These are phyloP conservation scores for Prunus mume DNA, from an alignment of 306 rosid genomes.

Conservation along the genomic window DNA sequence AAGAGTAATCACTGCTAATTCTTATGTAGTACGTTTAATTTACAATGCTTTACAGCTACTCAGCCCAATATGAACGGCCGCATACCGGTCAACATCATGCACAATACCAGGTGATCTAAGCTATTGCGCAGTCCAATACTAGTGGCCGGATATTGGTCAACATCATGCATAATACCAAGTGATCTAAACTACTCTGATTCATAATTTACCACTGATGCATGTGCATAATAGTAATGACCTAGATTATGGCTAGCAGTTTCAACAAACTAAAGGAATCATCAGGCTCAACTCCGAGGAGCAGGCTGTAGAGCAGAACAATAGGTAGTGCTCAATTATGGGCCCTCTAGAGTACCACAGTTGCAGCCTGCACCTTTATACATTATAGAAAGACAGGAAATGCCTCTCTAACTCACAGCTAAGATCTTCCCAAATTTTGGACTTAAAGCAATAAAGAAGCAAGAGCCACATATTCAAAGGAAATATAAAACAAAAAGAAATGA, in stretches of 20 bases:
- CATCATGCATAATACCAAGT: not conserved
- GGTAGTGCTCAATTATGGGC: too few relatives aligned
- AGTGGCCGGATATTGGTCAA: not conserved
- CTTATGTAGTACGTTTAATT: not conserved
- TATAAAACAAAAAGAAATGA: not conserved
- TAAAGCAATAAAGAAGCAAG: not conserved
- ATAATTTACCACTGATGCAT: not conserved
- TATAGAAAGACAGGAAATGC: not conserved
- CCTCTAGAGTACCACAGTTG: too few relatives aligned
- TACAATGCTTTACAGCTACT: not conserved
- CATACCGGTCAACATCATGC: not conserved
- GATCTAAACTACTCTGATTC: not conserved
- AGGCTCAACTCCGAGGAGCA: not conserved
- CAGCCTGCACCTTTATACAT: too few relatives aligned
- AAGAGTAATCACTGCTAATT: not conserved
- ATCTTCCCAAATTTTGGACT: not conserved
- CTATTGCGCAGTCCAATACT: not conserved
- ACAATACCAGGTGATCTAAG: not conserved
- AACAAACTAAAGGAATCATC: not conserved
- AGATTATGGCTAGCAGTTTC: not conserved
- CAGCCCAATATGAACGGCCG: not conserved
- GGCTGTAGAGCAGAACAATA: too few relatives aligned
- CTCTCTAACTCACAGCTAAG: not conserved
- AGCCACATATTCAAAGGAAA: not conserved
- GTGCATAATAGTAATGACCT: not conserved